Conservation (phyloP, 2,329 filamentous ascomycete species). For the Alternaria sp. region DNA sequence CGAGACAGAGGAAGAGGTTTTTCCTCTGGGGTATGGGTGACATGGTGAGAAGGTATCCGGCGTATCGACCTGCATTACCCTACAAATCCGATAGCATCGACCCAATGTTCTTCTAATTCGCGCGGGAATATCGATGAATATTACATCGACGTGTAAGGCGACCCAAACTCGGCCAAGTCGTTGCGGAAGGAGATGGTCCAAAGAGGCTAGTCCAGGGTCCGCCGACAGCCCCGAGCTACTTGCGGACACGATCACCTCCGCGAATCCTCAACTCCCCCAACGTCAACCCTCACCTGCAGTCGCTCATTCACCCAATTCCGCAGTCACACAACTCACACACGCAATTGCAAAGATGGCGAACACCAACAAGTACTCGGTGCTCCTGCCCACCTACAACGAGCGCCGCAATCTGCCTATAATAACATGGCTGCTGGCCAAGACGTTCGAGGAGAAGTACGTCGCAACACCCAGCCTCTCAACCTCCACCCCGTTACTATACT, state of each 20-base stretch:
- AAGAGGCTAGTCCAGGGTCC: constrained; percentile 27
- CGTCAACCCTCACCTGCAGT: constrained; percentile 28
- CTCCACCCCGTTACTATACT: too few species aligned
- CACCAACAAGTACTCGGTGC: constrained; percentile 90
- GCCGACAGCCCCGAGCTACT: constrained; percentile 11
- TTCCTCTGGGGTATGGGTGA: constrained; percentile 21
- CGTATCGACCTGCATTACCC: neutral
- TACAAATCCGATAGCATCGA: neutral
- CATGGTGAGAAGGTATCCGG: constrained; percentile 1
- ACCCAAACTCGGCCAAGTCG: neutral
- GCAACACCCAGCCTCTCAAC: too few species aligned
- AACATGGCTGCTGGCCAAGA: constrained; percentile 89
- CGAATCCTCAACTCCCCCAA: constrained; percentile 19
- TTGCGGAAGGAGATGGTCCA: constrained; percentile 20
- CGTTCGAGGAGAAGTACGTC: constrained; percentile 83
- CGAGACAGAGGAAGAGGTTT: constrained; percentile 66
- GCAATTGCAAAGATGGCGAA: constrained; percentile 37
- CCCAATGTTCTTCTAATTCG: neutral
- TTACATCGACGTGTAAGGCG: neutral
- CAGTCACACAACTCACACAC: constrained; percentile 12
- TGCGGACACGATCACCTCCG: constrained; percentile 37
- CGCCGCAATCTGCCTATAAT: constrained; percentile 96
- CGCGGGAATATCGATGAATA: neutral
- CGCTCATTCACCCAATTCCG: constrained; percentile 34
- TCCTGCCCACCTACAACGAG: constrained; percentile 98